phyloP scores from a whole-genome alignment of 345 rosid genomes.

The Corymbia maculata region DNA sequence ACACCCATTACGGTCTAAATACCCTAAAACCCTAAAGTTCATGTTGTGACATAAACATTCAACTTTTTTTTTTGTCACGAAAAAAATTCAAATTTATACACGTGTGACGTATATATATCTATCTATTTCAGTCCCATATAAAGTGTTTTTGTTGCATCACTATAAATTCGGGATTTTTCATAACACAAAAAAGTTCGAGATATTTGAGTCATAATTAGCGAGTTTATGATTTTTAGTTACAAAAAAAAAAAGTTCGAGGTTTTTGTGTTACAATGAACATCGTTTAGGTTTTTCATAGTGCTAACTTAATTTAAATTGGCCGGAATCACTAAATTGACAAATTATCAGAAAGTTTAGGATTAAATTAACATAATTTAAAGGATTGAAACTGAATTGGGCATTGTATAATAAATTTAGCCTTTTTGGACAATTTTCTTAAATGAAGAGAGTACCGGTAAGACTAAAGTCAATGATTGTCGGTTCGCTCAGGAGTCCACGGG shows the following conservation, averaged over 20 bases:
- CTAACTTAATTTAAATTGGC: no score
- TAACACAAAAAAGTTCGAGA: not conserved
- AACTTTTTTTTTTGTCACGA: no score
- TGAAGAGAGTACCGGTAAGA: not conserved
- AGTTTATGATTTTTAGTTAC: not conserved
- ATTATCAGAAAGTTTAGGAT: no score
- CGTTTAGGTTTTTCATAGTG: no score
- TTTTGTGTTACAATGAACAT: fast-evolving
- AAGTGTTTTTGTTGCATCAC: not conserved
- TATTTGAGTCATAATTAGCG: not conserved
- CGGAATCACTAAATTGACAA: not conserved
- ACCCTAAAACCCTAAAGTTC: no score
- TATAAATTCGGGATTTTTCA: not conserved
- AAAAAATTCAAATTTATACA: not conserved
- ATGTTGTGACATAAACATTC: no score
- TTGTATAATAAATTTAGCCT: not conserved
- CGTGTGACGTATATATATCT: not conserved
- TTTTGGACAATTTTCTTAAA: not conserved
- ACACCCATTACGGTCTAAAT: fast-evolving
- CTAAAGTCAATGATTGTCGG: not conserved
- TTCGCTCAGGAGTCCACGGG: not conserved
- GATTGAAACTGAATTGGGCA: fast-evolving
- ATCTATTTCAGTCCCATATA: no score
- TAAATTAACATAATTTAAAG: no score
- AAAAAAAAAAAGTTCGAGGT: no score